Evolutionary conservation across 192 early-diverging fungal genomes (phyloP).

Genomic region (Podila clonocystis): DNA sequence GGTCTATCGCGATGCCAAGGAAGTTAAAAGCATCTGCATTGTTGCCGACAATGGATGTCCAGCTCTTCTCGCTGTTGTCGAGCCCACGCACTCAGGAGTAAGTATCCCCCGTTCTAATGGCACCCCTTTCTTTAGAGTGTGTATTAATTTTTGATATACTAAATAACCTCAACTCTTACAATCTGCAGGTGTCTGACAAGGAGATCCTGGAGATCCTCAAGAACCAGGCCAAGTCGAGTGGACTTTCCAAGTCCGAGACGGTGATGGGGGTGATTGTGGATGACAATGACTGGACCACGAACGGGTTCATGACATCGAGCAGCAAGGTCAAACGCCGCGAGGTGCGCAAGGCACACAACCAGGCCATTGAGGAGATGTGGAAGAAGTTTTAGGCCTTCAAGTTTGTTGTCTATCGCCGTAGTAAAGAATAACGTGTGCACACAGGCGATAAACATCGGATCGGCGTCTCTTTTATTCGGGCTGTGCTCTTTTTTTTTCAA

Average conservation of each 20-base stretch:
- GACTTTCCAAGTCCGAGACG: slow-evolving; percentile 72
- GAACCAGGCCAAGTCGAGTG: slow-evolving; percentile 59
- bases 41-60: slow-evolving; percentile 72
- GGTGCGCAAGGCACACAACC: slow-evolving; percentile 57
- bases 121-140: neutral
- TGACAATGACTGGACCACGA: slow-evolving; percentile 74
- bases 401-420: too few species aligned
- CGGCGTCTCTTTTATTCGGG: neutral
- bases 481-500: neutral
- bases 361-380: slow-evolving; percentile 66
- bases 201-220: slow-evolving; percentile 65
- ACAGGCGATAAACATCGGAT: neutral
- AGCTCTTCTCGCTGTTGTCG: slow-evolving; percentile 76
- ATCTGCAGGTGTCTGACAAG: slow-evolving; percentile 23
- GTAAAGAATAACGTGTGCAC: neutral
- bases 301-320: slow-evolving; percentile 79
- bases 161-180: neutral
- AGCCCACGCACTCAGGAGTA: slow-evolving; percentile 58
- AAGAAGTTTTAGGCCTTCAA: slow-evolving; percentile 36
- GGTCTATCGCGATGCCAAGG: slow-evolving; percentile 74
- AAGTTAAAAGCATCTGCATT: slow-evolving; percentile 81
- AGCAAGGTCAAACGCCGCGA: slow-evolving; percentile 79
- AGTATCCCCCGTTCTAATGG: slow-evolving; percentile 29
- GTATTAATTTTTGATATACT: neutral
- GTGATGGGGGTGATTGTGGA: slow-evolving; percentile 61